Evolutionary conservation across 176 grass and related monocot species (phyloP).

Genomic region (Hordeum marinum): DNA sequence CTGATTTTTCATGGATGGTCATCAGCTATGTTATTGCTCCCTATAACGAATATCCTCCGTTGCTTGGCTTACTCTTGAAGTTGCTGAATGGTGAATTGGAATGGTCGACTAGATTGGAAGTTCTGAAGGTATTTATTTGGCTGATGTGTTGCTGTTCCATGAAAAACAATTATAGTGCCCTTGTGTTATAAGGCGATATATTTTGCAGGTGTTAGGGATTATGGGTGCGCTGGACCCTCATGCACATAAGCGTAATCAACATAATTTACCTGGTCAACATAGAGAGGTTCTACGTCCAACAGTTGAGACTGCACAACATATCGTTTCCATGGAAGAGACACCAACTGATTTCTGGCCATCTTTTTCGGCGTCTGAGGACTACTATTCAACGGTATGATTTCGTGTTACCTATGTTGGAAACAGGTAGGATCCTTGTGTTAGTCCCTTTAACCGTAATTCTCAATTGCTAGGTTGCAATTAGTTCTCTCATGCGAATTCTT

Average conservation of each 20-base stretch:
- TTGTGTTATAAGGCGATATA: conserved; percentile 3
- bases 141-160: conserved; percentile 13
- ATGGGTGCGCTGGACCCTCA: conserved; percentile 99
- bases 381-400: conserved; percentile 91
- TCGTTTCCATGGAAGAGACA: conserved; percentile 95
- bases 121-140: conserved; percentile 69
- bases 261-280: conserved; percentile 81
- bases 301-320: conserved; percentile 80
- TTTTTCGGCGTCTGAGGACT: conserved; percentile 91
- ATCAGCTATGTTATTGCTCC: conserved; percentile 90
- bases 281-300: conserved; percentile 58
- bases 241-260: conserved; percentile 90
- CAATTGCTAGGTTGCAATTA: conserved; percentile 82
- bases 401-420: conserved; percentile 1
- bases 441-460: conserved; percentile 20
- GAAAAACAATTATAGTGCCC: not conserved
- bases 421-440: not conserved
- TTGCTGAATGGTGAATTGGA: conserved; percentile 94
- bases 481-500: conserved; percentile 95
- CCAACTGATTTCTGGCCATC: conserved; percentile 96
- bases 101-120: conserved; percentile 97
- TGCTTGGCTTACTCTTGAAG: conserved; percentile 98
- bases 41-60: conserved; percentile 85
- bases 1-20: conserved; percentile 24
- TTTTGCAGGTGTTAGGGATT: conserved; percentile 86